phyloP scores from a whole-genome alignment of 2,329 filamentous ascomycete genomes.

The Tricladium varicosporioides region DNA sequence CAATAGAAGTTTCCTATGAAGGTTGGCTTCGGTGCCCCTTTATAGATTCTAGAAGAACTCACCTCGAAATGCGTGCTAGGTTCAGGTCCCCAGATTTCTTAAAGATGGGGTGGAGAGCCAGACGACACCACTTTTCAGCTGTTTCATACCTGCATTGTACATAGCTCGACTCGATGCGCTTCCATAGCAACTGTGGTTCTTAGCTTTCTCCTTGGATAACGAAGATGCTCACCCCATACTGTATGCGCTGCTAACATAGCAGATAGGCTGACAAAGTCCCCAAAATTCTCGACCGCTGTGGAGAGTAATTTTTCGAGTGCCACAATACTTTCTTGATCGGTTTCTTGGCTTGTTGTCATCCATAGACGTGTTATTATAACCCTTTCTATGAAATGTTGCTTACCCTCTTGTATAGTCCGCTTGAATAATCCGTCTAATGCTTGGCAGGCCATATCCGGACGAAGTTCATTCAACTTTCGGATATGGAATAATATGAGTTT shows the following conservation, averaged over 20 bases:
- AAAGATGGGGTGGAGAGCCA: slow-evolving; percentile 68
- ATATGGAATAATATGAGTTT: slow-evolving; percentile 66
- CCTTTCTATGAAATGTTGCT: slow-evolving; percentile 64
- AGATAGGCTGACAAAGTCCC: slow-evolving; percentile 51
- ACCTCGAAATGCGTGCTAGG: slow-evolving; percentile 67
- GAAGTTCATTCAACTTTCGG: slow-evolving; percentile 58
- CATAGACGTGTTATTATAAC: slow-evolving; percentile 66
- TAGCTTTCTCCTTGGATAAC: slow-evolving; percentile 13
- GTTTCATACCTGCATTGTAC: slow-evolving; percentile 49
- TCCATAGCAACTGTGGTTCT: slow-evolving; percentile 71
- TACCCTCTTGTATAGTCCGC: slow-evolving; percentile 49
- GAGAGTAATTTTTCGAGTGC: slow-evolving; percentile 44
- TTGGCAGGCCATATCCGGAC: slow-evolving; percentile 45
- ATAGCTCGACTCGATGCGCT: slow-evolving; percentile 62
- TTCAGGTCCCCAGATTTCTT: slow-evolving; percentile 63
- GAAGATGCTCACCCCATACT: slow-evolving; percentile 41
- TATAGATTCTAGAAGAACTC: slow-evolving; percentile 2
- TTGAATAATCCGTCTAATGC: slow-evolving; percentile 64
- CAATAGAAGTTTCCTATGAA: slow-evolving; percentile 66
- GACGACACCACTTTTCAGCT: slow-evolving; percentile 68
- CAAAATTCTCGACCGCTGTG: slow-evolving; percentile 44
- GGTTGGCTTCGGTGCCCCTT: slow-evolving; percentile 1
- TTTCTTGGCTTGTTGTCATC: slow-evolving; percentile 54
- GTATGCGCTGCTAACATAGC: slow-evolving; percentile 68
- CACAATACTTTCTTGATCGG: slow-evolving; percentile 35